Percentiles rank a stretch among this genome's conserved stretches.
These are phyloP conservation scores for Cercophora newfieldiana DNA, from an alignment of 495 filamentous ascomycete genomes.

Conservation along the genomic window DNA sequence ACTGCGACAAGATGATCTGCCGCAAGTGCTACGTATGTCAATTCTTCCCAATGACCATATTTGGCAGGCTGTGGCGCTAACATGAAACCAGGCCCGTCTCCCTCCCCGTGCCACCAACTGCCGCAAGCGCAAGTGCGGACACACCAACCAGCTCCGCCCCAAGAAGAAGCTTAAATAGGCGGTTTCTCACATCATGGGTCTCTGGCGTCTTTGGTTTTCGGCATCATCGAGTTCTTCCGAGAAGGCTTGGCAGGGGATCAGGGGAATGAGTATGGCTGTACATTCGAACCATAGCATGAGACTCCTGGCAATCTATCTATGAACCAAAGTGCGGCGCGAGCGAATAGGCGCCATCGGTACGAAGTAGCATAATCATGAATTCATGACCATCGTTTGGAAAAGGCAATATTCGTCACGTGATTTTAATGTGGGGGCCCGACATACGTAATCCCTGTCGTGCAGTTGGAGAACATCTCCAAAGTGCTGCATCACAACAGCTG, in stretches of 20 bases:
- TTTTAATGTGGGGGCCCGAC: neutral
- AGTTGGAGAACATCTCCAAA: slow-evolving; percentile 9
- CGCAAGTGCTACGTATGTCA: slow-evolving; percentile 94
- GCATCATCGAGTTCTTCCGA: slow-evolving; percentile 35
- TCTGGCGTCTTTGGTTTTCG: slow-evolving; percentile 43
- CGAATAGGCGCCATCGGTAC: neutral
- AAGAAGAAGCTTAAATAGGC: slow-evolving; percentile 99
- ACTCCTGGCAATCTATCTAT: slow-evolving; percentile 29
- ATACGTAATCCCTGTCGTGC: slow-evolving; percentile 9
- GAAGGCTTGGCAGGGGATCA: slow-evolving; percentile 29
- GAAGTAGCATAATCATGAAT: neutral
- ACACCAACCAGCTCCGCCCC: slow-evolving; percentile 99
- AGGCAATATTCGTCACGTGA: slow-evolving; percentile 9
- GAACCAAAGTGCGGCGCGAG: neutral
- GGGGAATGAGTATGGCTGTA: slow-evolving; percentile 29
- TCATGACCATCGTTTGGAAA: neutral
- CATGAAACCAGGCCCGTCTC: slow-evolving; percentile 71
- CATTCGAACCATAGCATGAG: slow-evolving; percentile 35
- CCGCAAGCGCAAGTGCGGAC: slow-evolving; percentile 99
- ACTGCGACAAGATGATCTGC: slow-evolving; percentile 99
- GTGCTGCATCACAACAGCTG: slow-evolving; percentile 28
- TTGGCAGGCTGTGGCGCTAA: slow-evolving; percentile 19
- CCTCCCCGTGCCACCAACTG: slow-evolving; percentile 99
- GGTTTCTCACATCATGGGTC: slow-evolving; percentile 34
- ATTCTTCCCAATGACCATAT: neutral